Conservation (phyloP, 179 eudicot genomes). For the Spinacia oleracea region DNA sequence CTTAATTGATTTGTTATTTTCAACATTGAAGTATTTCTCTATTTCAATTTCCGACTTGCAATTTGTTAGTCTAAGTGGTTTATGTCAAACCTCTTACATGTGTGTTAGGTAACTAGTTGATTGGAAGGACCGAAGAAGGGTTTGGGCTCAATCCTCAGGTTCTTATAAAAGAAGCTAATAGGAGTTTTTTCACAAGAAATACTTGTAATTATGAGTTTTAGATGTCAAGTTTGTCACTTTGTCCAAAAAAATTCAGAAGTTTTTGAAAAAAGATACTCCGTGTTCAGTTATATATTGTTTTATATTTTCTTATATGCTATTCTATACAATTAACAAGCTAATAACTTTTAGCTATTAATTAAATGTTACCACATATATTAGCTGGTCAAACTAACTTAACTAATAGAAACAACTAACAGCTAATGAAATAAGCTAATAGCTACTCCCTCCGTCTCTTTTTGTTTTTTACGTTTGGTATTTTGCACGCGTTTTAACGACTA, state of each 20-base stretch:
- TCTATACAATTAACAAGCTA: not conserved
- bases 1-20: not conserved
- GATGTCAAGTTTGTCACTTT: not conserved
- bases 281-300: not conserved
- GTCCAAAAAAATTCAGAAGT: not conserved
- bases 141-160: not conserved
- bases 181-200: not conserved
- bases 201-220: not conserved
- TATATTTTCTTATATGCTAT: not conserved
- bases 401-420: not conserved
- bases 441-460: too few species aligned
- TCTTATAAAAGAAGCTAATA: not conserved
- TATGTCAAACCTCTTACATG: not conserved
- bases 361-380: not conserved
- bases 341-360: not conserved
- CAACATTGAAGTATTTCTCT: not conserved
- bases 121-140: not conserved
- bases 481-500: too few species aligned
- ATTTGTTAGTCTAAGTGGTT: not conserved
- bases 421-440: not conserved
- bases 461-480: too few species aligned
- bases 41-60: slow-evolving; percentile 10
- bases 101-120: not conserved
- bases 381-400: not conserved
- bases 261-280: not conserved